These are phyloP conservation scores for Trichoderma sp. DNA, from an alignment of 2,329 filamentous ascomycete genomes.

Conservation along the genomic window DNA sequence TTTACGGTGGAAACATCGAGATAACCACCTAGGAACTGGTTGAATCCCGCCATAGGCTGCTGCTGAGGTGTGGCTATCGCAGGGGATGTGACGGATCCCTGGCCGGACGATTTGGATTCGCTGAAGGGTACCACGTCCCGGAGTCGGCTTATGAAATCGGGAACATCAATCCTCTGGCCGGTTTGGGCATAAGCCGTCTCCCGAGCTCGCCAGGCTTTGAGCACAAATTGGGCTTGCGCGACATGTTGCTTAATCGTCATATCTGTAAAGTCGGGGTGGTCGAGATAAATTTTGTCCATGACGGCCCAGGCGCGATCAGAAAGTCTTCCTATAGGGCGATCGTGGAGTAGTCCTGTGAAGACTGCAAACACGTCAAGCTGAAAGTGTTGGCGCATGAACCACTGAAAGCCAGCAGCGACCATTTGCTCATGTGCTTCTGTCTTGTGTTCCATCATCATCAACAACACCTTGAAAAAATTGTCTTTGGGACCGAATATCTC, in stretches of 20 bases:
- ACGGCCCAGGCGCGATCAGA: constrained; percentile 57
- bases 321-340: constrained; percentile 50
- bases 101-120: constrained; percentile 40
- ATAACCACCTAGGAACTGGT: constrained; percentile 48
- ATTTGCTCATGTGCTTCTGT: constrained; percentile 47
- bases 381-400: constrained; percentile 58
- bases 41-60: constrained; percentile 36
- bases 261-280: constrained; percentile 55
- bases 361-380: constrained; percentile 59
- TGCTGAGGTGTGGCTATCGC: constrained; percentile 33
- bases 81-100: constrained; percentile 34
- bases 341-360: constrained; percentile 55
- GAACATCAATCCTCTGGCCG: constrained; percentile 45
- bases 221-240: constrained; percentile 49
- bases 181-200: constrained; percentile 44
- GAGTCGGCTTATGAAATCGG: constrained; percentile 50
- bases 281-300: constrained; percentile 49
- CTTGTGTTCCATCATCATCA: constrained; percentile 52
- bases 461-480: constrained; percentile 57
- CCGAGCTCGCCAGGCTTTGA: constrained; percentile 57
- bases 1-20: constrained; percentile 48
- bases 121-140: constrained; percentile 44
- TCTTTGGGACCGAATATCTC: constrained; percentile 54
- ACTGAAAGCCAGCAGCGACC: constrained; percentile 52
- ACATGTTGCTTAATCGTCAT: constrained; percentile 47